These are phyloP conservation scores for Backusella tarrabulga DNA, from an alignment of 192 early-diverging fungal genomes.

Conservation along the genomic window DNA sequence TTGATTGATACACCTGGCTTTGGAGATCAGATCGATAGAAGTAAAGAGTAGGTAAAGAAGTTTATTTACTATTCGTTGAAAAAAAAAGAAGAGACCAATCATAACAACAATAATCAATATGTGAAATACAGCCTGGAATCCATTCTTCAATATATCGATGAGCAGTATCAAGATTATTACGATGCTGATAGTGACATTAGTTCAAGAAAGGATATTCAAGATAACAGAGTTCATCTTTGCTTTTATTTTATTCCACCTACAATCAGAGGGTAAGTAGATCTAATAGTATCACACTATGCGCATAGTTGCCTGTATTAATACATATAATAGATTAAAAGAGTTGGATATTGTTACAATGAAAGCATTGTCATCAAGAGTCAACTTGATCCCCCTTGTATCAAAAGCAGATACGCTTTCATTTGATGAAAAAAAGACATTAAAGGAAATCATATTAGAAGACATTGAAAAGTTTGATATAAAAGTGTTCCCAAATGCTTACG, in stretches of 20 bases:
- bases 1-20: slow-evolving; percentile 91
- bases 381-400: slow-evolving; percentile 83
- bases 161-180: slow-evolving; percentile 91
- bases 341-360: slow-evolving; percentile 67
- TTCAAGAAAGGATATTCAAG: slow-evolving; percentile 75
- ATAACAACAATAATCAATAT: slow-evolving; percentile 22
- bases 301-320: too few relatives aligned
- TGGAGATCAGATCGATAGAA: slow-evolving; percentile 82
- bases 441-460: slow-evolving; percentile 64
- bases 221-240: slow-evolving; percentile 93
- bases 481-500: slow-evolving; percentile 71
- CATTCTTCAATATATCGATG: slow-evolving; percentile 94
- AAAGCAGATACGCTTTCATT: slow-evolving; percentile 75
- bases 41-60: slow-evolving; percentile 62
- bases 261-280: slow-evolving; percentile 71
- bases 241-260: slow-evolving; percentile 98
- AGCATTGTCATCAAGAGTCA: slow-evolving; percentile 68
- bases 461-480: slow-evolving; percentile 62
- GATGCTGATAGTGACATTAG: slow-evolving; percentile 74
- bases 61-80: slow-evolving; percentile 49
- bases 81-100: not conserved
- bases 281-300: not conserved
- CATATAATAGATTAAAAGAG: slow-evolving; percentile 42
- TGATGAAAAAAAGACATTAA: slow-evolving; percentile 64
- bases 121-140: slow-evolving; percentile 69